These are phyloP conservation scores for Reticulascus tulasneorum DNA, from an alignment of 2,329 filamentous ascomycete species.

Conservation along the genomic window DNA sequence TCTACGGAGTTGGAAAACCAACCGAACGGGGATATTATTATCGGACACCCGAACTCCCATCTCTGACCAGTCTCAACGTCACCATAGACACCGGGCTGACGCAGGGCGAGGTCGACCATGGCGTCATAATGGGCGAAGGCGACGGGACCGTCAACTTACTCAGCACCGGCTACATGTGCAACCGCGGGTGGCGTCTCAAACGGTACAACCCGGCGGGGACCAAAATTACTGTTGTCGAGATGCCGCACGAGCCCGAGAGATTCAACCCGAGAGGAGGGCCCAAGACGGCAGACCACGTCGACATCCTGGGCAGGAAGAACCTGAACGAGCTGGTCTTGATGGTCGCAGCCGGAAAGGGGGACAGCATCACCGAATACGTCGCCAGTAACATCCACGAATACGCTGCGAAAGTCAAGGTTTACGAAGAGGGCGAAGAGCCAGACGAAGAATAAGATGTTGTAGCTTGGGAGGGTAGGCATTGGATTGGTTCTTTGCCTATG, in stretches of 20 bases:
- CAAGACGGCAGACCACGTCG: constrained; percentile 84
- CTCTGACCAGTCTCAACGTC: constrained; percentile 65
- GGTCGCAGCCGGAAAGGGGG: constrained; percentile 80
- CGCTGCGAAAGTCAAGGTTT: constrained; percentile 77
- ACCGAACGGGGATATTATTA: constrained; percentile 95
- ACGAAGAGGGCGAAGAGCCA: constrained; percentile 50
- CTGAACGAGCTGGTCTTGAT: constrained; percentile 87
- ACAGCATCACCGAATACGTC: constrained; percentile 72
- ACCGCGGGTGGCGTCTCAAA: constrained; percentile 88
- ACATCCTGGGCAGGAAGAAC: constrained; percentile 84
- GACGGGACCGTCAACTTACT: constrained; percentile 95
- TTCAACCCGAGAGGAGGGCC: constrained; percentile 77
- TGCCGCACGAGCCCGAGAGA: constrained; percentile 91
- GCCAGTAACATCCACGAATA: constrained; percentile 81
- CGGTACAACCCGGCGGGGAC: constrained; percentile 86
- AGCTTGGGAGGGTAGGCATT: no score
- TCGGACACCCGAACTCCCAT: constrained; percentile 60
- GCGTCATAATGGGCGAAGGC: constrained; percentile 92
- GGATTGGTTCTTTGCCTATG: no score
- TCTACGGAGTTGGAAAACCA: constrained; percentile 91
- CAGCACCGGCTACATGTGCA: constrained; percentile 93
- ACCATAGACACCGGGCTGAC: constrained; percentile 66
- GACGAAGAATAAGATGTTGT: constrained; percentile 1
- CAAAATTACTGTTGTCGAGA: constrained; percentile 83
- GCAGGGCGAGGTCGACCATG: constrained; percentile 67